Evolutionary conservation across 2,329 filamentous ascomycete genomes (phyloP), one percentile per base, ranked within the genome.

Genomic region (Nemania sp.): DNA sequence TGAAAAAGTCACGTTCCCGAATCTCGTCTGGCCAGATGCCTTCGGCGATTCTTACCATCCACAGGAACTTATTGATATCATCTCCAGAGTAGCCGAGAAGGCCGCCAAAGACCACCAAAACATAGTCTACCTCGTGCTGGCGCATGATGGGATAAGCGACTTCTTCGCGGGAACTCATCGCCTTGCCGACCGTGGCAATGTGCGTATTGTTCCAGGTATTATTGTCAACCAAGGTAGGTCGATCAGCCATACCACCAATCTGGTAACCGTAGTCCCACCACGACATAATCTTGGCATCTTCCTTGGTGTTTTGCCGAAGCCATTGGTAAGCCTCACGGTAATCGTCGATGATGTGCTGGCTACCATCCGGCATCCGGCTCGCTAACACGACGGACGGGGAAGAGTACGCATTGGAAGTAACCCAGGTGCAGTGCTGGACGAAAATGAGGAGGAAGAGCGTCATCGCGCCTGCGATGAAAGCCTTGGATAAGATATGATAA

Each of bases 211-310:
- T 99, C 95, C 95, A 99, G 2, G 95, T 99, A 81, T 99, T 99
- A 83, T 99, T 99, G 82, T 99, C 95, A 35, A 99, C 95, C 35
- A 99, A 83, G 1, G 95, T 99, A 35, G 95, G 95, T 56, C 95
- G 87, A 76, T 99, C 95, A 51, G 95, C 95, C 95, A 99, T 99
- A 68, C 95, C 95, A 80, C 95, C 95, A 77, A 99, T 99, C 80
- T 99, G 95, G 81, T 99, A 99, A 67, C 95, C 95, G 73, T 99
- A 99, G 76, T 99, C 95, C 95, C 95, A 99, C 95, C 95, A 99
- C 1, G 93, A 95, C 94, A 98, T 98, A 74, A 99, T 90, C 84
- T 98, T 99, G 73, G 96, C 93, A 71, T 97, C 91, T 68, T 94
- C 86, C 62, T 89, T 84, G 10, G 96, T 99, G 81, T 99, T 99